Evolutionary conservation across 768 basidiomycete genomes (phyloP), one percentile per base, ranked within the genome.

Genomic region (Hypholoma sublateritium): DNA sequence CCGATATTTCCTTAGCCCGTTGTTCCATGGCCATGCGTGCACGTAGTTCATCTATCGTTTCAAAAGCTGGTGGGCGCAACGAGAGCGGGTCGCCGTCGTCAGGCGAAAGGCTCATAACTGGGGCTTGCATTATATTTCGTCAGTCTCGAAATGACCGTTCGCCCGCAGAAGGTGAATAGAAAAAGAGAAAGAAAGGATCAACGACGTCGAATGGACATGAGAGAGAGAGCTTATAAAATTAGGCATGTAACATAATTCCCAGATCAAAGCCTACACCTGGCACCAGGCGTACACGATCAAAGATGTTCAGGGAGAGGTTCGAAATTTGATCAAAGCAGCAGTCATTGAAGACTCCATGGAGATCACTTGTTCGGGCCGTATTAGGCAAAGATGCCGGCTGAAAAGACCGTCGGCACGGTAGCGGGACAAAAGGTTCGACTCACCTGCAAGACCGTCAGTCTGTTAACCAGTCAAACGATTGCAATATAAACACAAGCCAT

Each of bases 1-100:
- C 84, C 0, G 85, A 87, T 36, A 82, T 62, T 7, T 72, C 72
- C 66, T 81, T 84, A 7, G 82, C 86, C 53, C 77, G 75, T 34
- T 67, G 73, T 58, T 88, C 86, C 14, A 69, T 68, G 3, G 68
- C 62, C n/a, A 84, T 56, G 12, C 86, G 77, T 0, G 61, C 67
- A 25, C 78, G 72, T 3, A 80, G 69, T 56, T 86, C 77, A 17
- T 68, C 72, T 2, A 62, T 56, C 0, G 82, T 75, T 66, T 88
- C 87, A 59, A 78, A 72, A 1, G 73, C 71, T 0, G 85, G 82
- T 1, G 86, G 87, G 0, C 78, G 79, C 5, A 83, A 67, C 17
- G 62, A 57, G 17, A 67, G 55, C 8, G 66, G 63, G 45, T 65
- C 61, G 36, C 24, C 46, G 45, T 67, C 64, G 13, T 63, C 65